Evolutionary conservation across 1,139 yeast genomes (phyloP), one percentile per base, ranked within the genome.

Genomic region (Magnusiomyces sp.): DNA sequence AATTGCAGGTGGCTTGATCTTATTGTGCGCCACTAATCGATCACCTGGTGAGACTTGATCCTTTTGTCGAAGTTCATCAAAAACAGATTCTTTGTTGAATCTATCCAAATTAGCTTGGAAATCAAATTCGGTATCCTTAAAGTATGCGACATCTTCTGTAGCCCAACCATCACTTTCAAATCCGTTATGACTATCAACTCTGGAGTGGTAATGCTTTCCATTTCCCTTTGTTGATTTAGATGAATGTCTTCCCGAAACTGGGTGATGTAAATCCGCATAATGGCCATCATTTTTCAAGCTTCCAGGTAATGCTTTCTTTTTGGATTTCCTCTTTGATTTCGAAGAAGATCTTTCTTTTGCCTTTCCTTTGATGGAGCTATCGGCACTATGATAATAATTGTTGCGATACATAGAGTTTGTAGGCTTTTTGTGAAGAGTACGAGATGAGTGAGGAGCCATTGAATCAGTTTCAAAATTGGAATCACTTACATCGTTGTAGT

Each of bases 51-150:
- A 79, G 23, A 80, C 72, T 14, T 72, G 73, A 62, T 88, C 96
- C 50, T 72, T 70, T 56, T 74, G 75, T 47, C 81, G 80, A 61
- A 89, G 77, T 61, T 86, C 88, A 50, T 83, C 85, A 65, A 90
- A 85, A 5, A 89, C 92, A 6, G 82, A 73, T 54, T 76, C 72
- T 65, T 90, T 90, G 66, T 90, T 95, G 62, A 90, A 90, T 73
- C 82, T 79, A 31, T 84, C 83, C 57, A 89, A 73, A 61, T 85
- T 87, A 10, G 89, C 83, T 53, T 80, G 87, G 66, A 90, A 90
- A 64, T 90, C 97, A 68, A 90, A 90, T 56, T 89, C 97, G 6
- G 61, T 57, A 50, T 60, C 59, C 38, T 59, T 58, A 45, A 62
- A 57, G 20, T 74, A 79, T 39, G 77, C 67, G 55, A 79, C 74